Evolutionary conservation across 2,329 filamentous ascomycete genomes (phyloP), one percentile per base, ranked within the genome.

Genomic region (Aspergillus melleus): DNA sequence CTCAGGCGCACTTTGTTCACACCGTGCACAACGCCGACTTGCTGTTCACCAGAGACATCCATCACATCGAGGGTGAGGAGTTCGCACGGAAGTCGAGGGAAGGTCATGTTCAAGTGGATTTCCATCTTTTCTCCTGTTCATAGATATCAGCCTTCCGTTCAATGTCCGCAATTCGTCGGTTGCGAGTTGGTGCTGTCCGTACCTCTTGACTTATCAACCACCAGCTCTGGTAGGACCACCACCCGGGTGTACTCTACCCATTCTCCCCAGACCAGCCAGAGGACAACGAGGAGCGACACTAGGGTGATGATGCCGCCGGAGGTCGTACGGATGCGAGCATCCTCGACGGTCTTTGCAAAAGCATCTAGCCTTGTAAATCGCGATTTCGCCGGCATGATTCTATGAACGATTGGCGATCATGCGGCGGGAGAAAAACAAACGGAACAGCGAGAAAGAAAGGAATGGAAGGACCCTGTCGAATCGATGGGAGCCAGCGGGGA

Each of bases 271-370:
- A 92, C 85, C 67, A 99, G 84, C 77, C 90, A 97, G 49, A 98
- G 74, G 57, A 99, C 92, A 55, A 97, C 85, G 54, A 99, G 76
- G 70, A 99, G 82, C 61, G 93, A 97, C 66, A 89, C 85, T 70
- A 99, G 92, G 58, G 95, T 99, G 71, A 99, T 92, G 68, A 99
- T 87, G 67, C 95, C 95, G 66, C 95, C 95, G 2, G 92, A 96
- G 6, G 93, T 97, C 32, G 95, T 99, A 71, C 96, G 90, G 74
- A 99, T 88, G 70, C 95, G 88, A 67, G 96, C 95, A 87, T 99
- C 95, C 77, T 99, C 95, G 69, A 99, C 95, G 12, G 95, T 99
- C 81, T 99, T 99, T 54, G 94, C 96, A 77, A 99, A 99, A 84
- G 95, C 95, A 79, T 99, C 95, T 65, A 99, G 91, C 86, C 90